phyloP scores from a whole-genome alignment of 495 filamentous ascomycete genomes.

The Tuber borchii region DNA sequence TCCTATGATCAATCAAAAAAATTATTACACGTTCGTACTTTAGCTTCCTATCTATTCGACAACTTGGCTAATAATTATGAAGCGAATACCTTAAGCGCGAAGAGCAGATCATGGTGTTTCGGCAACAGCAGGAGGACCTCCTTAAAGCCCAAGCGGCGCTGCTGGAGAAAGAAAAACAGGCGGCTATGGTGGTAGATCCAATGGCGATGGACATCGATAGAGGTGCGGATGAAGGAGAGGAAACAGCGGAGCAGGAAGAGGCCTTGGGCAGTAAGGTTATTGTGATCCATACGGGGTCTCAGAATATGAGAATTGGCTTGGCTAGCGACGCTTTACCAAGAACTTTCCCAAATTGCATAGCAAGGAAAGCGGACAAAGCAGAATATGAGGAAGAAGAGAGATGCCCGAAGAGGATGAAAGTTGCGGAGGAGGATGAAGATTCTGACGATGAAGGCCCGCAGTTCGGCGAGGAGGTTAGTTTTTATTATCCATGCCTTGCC shows the following conservation, averaged over 20 bases:
- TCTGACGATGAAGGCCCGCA: conserved; percentile 59
- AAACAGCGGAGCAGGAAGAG: conserved; percentile 53
- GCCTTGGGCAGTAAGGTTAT: conserved; percentile 69
- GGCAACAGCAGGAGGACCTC: conserved; percentile 57
- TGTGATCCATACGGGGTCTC: conserved; percentile 95
- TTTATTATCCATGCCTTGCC: not conserved
- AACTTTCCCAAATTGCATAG: conserved; percentile 87
- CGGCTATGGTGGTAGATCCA: conserved; percentile 17
- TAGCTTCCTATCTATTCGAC: not conserved
- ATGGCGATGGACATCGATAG: conserved; percentile 48
- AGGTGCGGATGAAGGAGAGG: conserved; percentile 53
- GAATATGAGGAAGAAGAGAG: conserved; percentile 84
- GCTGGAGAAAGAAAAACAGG: conserved; percentile 31
- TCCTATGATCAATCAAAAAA: conserved; percentile 93
- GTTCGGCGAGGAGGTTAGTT: conserved; percentile 69
- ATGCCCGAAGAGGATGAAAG: conserved; percentile 77
- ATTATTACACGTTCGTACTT: conserved; percentile 87
- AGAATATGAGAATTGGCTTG: conserved; percentile 86
- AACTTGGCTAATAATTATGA: conserved; percentile 6
- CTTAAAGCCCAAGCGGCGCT: conserved; percentile 44
- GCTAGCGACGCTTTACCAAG: conserved; percentile 92
- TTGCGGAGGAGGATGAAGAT: conserved; percentile 54
- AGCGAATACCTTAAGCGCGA: conserved; percentile 97
- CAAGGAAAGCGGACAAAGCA: conserved; percentile 62
- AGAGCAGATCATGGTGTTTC: conserved; percentile 84